Base-by-base conservation (phyloP, 371 early-diverging fungal genomes). In the Chytridium lagenaria region DNA sequence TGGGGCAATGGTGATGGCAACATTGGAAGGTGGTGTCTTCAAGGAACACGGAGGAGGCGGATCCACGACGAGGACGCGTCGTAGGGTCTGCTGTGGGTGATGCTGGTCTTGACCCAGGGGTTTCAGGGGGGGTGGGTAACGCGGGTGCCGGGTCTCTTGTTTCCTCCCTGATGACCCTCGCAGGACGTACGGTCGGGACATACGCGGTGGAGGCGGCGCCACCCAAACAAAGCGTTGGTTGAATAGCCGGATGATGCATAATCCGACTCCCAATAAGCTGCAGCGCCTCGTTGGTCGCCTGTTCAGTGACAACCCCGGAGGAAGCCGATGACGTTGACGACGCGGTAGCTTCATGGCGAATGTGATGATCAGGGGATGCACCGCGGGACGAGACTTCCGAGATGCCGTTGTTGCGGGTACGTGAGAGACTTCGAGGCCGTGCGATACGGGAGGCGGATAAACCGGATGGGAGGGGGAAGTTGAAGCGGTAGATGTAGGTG, bases 191-290 rank as follows among this genome's bases (percentile, higher is more conserved):
- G 16, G 57, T 55, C 57, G 57, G 57, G 26, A 30, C 57, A 30
- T 15, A 7, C 10, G 23, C 57, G 10, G 57, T 55, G 26, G 26
- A 16, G 15, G 15, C 57, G 23, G 7, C 23, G 10, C 57, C 57
- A 5, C 57, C 57, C 5, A 55, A 15, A 23, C 57, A 55, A 30
- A 55, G 57, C 10, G 57, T 55, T 16, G 57, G 57, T 30, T 55
- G 57, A 26, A 55, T 5, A 7, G 57, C 23, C 5, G 22, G 57
- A 30, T 55, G 57, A 30, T 55, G 57, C 7, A 55, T 19, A 30
- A 55, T 55, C 26, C 23, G 7, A 10, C 26, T 26, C 26, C 57
- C 57, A 7, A 55, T 10, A 7, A 5, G 7, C 57, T 26, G 7
- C 22, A 55, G 26, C 22, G 10, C 23, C 57, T 26, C 57, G 26